A percentile compares a stretch with the other conserved stretches of the same genome.
Evolutionary conservation across 305 asterid genomes (phyloP).

Genomic region (Euphrasia arctica): DNA sequence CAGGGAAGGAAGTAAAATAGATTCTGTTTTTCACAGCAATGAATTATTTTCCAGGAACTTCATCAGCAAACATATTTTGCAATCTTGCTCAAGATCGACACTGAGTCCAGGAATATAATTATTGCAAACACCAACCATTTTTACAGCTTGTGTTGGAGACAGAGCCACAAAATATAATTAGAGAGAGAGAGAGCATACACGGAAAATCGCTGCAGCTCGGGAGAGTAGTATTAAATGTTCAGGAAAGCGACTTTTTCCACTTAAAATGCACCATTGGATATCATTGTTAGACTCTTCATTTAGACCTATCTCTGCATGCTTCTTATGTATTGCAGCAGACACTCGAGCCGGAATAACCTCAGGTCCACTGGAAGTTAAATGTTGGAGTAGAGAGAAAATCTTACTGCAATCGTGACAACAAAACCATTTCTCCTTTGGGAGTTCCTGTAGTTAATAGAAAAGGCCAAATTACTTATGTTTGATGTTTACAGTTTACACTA

Average conservation of each 20-base stretch:
- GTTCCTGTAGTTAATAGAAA: slow-evolving; percentile 45
- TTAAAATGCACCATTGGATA: slow-evolving; percentile 58
- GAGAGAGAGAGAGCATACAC: slow-evolving; percentile 41
- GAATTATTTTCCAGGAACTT: not conserved
- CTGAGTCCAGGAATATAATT: not conserved
- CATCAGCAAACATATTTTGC: slow-evolving; percentile 15
- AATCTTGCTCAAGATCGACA: slow-evolving; percentile 14
- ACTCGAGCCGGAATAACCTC: slow-evolving; percentile 51
- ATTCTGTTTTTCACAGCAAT: not conserved
- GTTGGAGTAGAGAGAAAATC: slow-evolving; percentile 49
- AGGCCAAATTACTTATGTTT: not conserved
- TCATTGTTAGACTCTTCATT: slow-evolving; percentile 34
- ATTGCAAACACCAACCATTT: not conserved
- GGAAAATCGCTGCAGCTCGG: slow-evolving; percentile 75
- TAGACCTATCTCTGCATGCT: slow-evolving; percentile 45
- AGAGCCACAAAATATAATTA: not conserved
- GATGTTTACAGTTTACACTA: slow-evolving; percentile 9
- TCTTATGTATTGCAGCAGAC: slow-evolving; percentile 39
- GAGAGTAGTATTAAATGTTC: slow-evolving; percentile 67
- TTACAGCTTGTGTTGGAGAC: not conserved
- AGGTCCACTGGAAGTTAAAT: slow-evolving; percentile 43
- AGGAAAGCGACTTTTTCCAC: slow-evolving; percentile 66
- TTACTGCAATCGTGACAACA: slow-evolving; percentile 64
- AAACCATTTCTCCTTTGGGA: slow-evolving; percentile 81
- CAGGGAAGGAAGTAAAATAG: not conserved